Percentiles rank a stretch among this genome's conserved stretches.
Conservation (phyloP, 805 yeast genomes). For the Maudiozyma serrabonitensis region DNA sequence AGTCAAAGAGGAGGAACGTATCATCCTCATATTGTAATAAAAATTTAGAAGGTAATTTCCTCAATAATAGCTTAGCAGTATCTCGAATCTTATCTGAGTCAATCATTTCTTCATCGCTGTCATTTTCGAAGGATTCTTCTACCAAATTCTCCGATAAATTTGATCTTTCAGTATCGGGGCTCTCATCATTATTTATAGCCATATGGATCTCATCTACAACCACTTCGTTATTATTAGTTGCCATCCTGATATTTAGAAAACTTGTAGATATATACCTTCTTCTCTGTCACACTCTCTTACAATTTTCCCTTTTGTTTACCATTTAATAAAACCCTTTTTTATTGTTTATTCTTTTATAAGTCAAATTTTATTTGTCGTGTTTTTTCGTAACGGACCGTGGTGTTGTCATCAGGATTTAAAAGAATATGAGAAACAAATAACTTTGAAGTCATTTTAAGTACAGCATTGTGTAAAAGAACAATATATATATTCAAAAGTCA, state of each 20-base stretch:
- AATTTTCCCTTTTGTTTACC: too few relatives aligned
- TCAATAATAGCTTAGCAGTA: slow-evolving; percentile 18
- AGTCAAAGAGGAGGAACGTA: slow-evolving; percentile 18
- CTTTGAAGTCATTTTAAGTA: too few relatives aligned
- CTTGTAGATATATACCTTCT: not conserved
- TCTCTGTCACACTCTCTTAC: too few relatives aligned
- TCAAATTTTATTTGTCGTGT: too few relatives aligned
- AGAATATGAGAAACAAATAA: too few relatives aligned
- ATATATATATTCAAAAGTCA: too few relatives aligned
- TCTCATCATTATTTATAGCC: not conserved
- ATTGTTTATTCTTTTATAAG: too few relatives aligned
- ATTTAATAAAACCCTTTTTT: too few relatives aligned
- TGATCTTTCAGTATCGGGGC: not conserved
- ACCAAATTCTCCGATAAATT: not conserved
- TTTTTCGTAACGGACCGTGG: too few relatives aligned
- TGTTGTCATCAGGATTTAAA: too few relatives aligned
- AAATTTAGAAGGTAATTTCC: slow-evolving; percentile 11
- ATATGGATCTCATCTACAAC: slow-evolving; percentile 2
- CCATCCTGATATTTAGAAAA: not conserved
- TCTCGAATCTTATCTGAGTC: slow-evolving; percentile 6
- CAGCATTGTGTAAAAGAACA: too few relatives aligned
- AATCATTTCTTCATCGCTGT: slow-evolving; percentile 10
- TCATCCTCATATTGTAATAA: slow-evolving; percentile 15
- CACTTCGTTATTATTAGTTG: not conserved
- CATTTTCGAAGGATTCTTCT: not conserved